Conservation (phyloP, 192 early-diverging fungal species). For the Coemansia sp. region DNA sequence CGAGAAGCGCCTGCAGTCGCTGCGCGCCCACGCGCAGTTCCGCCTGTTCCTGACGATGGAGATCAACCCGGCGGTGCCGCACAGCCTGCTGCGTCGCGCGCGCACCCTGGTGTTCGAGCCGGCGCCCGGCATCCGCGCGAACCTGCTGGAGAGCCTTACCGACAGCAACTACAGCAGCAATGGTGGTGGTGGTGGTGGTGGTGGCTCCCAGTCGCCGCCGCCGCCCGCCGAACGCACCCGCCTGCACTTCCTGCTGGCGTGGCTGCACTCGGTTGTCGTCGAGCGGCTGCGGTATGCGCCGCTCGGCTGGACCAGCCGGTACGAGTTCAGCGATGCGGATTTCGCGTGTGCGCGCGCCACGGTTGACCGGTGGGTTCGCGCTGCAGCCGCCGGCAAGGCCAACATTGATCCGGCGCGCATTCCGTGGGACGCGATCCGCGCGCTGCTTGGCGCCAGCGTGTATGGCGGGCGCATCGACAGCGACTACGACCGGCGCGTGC, state of each 20-base stretch:
- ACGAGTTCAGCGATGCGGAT: slow-evolving; percentile 99
- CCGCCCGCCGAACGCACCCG: slow-evolving; percentile 76
- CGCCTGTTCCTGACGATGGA: slow-evolving; percentile 98
- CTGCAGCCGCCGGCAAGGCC: slow-evolving; percentile 70
- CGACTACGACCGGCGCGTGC: slow-evolving; percentile 81
- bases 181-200: slow-evolving; percentile 5
- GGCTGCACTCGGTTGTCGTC: slow-evolving; percentile 93
- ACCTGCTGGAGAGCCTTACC: slow-evolving; percentile 78
- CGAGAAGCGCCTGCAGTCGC: slow-evolving; percentile 89
- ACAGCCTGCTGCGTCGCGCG: slow-evolving; percentile 85
- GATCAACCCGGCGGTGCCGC: slow-evolving; percentile 93
- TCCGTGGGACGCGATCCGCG: slow-evolving; percentile 92
- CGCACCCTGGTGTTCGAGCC: slow-evolving; percentile 96
- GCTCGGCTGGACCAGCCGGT: slow-evolving; percentile 94
- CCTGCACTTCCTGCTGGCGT: slow-evolving; percentile 92
- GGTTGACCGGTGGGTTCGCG: slow-evolving; percentile 91
- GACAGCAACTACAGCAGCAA: slow-evolving; percentile 48
- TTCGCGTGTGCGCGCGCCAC: slow-evolving; percentile 86
- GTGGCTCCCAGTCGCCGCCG: slow-evolving; percentile 23
- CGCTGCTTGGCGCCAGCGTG: slow-evolving; percentile 82
- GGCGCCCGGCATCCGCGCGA: slow-evolving; percentile 93
- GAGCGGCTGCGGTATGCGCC: slow-evolving; percentile 97
- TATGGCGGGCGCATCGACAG: slow-evolving; percentile 98
- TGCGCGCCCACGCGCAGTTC: slow-evolving; percentile 84
- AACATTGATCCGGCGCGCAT: slow-evolving; percentile 94